Evolutionary conservation across 345 rosid species (phyloP).

Genomic region (Hibiscus trionum): DNA sequence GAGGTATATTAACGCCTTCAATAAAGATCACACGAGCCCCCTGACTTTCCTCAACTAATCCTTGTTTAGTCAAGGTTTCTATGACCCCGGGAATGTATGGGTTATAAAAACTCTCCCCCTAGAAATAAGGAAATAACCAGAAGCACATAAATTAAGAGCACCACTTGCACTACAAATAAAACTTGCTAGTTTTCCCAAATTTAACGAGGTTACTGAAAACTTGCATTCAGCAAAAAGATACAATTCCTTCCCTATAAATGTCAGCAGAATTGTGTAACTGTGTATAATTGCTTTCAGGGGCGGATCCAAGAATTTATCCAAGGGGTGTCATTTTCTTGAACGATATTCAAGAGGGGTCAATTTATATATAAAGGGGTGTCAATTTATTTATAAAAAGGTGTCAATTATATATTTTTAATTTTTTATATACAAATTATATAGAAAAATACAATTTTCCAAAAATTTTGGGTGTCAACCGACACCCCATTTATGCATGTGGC

Average conservation of each 20-base stretch:
- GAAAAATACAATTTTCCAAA: too few species aligned
- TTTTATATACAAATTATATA: too few species aligned
- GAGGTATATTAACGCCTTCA: constrained; percentile 76
- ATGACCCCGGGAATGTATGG: constrained; percentile 59
- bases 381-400: too few species aligned
- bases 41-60: constrained; percentile 76
- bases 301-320: too few species aligned
- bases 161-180: background rate
- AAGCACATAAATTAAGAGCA: background rate
- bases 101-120: constrained; percentile 99
- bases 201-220: background rate
- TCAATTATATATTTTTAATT: too few species aligned
- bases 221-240: background rate
- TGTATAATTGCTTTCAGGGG: background rate
- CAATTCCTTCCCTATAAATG: background rate
- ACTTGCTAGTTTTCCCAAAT: background rate
- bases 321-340: too few species aligned
- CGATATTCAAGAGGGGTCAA: too few species aligned
- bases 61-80: constrained; percentile 44
- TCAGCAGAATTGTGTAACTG: background rate
- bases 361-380: too few species aligned
- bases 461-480: too few species aligned
- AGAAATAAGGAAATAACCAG: constrained; percentile 17
- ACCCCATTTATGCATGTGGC: too few species aligned
- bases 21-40: constrained; percentile 85